Evolutionary conservation across 176 grass and related monocot species (phyloP).

Genomic region (Lolium multiflorum): DNA sequence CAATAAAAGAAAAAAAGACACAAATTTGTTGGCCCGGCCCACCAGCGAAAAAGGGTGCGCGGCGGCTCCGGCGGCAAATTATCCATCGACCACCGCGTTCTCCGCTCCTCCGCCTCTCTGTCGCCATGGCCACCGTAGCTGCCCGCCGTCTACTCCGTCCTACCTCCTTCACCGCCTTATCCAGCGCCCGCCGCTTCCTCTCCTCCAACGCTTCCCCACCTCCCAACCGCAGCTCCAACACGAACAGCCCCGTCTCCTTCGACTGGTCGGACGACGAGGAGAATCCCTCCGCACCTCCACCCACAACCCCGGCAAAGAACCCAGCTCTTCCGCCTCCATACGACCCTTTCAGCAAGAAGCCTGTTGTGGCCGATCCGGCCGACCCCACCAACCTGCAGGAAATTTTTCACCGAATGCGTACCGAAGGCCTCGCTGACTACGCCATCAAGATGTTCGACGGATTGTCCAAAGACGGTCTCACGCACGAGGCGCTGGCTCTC

Average conservation of each 20-base stretch:
- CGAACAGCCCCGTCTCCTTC: slow-evolving; percentile 79
- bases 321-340: slow-evolving; percentile 63
- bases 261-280: slow-evolving; percentile 77
- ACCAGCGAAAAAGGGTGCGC: too few relatives aligned
- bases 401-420: slow-evolving; percentile 80
- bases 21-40: too few relatives aligned
- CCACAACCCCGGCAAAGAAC: slow-evolving; percentile 26
- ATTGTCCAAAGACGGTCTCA: slow-evolving; percentile 89
- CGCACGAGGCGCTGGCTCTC: slow-evolving; percentile 75
- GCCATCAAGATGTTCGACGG: slow-evolving; percentile 99
- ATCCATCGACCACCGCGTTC: background rate
- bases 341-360: slow-evolving; percentile 86
- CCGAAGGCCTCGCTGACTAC: slow-evolving; percentile 78
- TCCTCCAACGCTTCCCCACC: slow-evolving; percentile 31
- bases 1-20: too few relatives aligned
- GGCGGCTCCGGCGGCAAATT: background rate
- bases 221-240: slow-evolving; percentile 42
- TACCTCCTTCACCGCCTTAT: background rate
- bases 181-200: slow-evolving; percentile 2
- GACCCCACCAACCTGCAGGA: slow-evolving; percentile 86
- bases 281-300: slow-evolving; percentile 18
- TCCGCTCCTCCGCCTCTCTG: background rate
- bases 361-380: slow-evolving; percentile 39
- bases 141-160: slow-evolving; percentile 7
- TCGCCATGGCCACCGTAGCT: slow-evolving; percentile 29